Evolutionary conservation across 2,329 filamentous ascomycete genomes (phyloP).

Genomic region (Sporothrix pallida): DNA sequence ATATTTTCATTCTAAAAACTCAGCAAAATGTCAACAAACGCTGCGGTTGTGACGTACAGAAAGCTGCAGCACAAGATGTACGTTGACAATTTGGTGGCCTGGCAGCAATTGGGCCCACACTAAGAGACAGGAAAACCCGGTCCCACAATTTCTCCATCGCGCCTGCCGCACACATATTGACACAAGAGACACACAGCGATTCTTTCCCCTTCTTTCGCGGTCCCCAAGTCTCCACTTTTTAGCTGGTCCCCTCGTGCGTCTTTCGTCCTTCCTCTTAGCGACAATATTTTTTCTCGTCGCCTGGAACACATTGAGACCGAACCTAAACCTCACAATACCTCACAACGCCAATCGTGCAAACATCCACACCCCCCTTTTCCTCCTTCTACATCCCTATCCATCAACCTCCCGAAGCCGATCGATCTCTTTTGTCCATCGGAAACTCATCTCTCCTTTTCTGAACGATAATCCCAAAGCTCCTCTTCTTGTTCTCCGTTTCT

Average conservation of each 20-base stretch:
- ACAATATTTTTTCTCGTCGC: constrained; percentile 28
- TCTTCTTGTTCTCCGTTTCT: not conserved
- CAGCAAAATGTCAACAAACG: no score
- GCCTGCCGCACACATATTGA: not conserved
- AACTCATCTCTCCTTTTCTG: not conserved
- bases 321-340: constrained; percentile 15
- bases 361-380: constrained; percentile 23
- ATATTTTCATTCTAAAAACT: no score
- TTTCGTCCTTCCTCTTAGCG: not conserved
- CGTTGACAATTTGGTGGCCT: constrained; percentile 23
- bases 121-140: not conserved
- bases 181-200: not conserved
- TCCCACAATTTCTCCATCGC: constrained; percentile 21
- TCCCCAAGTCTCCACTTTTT: constrained; percentile 6
- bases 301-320: constrained; percentile 21
- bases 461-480: not conserved
- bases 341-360: constrained; percentile 15
- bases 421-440: not conserved
- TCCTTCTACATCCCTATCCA: constrained; percentile 4
- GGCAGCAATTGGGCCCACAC: constrained; percentile 9
- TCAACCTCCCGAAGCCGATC: constrained; percentile 4
- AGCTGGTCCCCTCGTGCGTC: constrained; percentile 21
- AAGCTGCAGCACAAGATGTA: constrained; percentile 13
- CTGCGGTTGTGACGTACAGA: not conserved
- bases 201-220: constrained; percentile 27